phyloP scores from a whole-genome alignment of 108 stramenopile species.

The Cyclostephanos invisitatus region DNA sequence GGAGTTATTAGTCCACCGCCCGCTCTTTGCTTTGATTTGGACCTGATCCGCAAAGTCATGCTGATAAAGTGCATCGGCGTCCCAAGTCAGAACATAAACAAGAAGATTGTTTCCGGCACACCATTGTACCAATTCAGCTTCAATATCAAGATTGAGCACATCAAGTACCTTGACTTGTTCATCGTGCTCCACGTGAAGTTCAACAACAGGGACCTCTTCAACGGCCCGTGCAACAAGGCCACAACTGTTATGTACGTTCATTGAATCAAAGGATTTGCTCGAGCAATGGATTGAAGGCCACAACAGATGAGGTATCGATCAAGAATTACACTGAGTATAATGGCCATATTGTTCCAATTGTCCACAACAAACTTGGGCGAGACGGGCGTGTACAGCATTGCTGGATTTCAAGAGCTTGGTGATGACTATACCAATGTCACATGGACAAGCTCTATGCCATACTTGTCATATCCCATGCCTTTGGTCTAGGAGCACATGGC shows the following conservation, averaged over 20 bases:
- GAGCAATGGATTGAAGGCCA: slow-evolving; percentile 18
- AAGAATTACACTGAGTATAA: slow-evolving; percentile 39
- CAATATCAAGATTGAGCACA: slow-evolving; percentile 12
- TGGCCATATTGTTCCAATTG: slow-evolving; percentile 32
- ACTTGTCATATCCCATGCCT: slow-evolving; percentile 14
- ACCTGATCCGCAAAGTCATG: slow-evolving; percentile 22
- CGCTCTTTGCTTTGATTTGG: slow-evolving; percentile 1
- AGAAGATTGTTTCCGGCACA: slow-evolving; percentile 13
- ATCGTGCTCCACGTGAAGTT: slow-evolving; percentile 32
- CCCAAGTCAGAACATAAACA: slow-evolving; percentile 26
- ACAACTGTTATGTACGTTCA: slow-evolving; percentile 20
- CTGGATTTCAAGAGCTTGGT: slow-evolving; percentile 24
- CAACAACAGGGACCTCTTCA: slow-evolving; percentile 22
- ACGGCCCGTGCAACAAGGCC: slow-evolving; percentile 19
- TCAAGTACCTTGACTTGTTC: not conserved
- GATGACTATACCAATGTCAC: slow-evolving; percentile 16
- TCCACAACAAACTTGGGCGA: slow-evolving; percentile 9
- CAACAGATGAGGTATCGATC: slow-evolving; percentile 32
- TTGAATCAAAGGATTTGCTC: slow-evolving; percentile 4
- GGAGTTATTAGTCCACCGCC: slow-evolving; percentile 14
- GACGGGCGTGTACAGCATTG: slow-evolving; percentile 14
- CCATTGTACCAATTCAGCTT: slow-evolving; percentile 18
- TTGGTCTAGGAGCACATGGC: slow-evolving; percentile 22
- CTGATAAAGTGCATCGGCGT: slow-evolving; percentile 7
- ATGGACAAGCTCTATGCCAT: slow-evolving; percentile 13